Evolutionary conservation across 192 early-diverging fungal species (phyloP).

Genomic region (Coemansia sp.): DNA sequence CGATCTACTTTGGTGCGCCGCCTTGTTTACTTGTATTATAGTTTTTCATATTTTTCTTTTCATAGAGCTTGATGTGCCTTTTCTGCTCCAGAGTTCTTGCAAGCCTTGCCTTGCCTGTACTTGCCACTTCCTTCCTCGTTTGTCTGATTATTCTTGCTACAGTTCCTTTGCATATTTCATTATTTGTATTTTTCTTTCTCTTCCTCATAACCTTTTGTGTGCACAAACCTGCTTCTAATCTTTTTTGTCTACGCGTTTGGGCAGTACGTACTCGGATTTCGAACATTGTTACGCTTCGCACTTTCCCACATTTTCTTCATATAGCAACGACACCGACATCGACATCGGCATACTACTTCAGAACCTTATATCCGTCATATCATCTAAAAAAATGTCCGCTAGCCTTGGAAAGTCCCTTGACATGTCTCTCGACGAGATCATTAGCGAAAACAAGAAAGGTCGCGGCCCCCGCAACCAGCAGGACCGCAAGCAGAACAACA

Average conservation of each 20-base stretch:
- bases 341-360: not conserved
- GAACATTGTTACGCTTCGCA: not conserved
- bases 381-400: constrained; percentile 28
- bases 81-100: not conserved
- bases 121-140: not conserved
- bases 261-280: not conserved
- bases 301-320: not conserved
- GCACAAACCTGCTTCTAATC: not conserved
- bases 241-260: not conserved
- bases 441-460: constrained; percentile 31
- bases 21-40: constrained; percentile 10
- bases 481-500: constrained; percentile 10
- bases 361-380: not conserved
- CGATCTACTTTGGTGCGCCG: not conserved
- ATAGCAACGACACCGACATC: constrained; percentile 1
- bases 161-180: not conserved
- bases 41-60: not conserved
- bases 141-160: constrained; percentile 3
- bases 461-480: constrained; percentile 26
- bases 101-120: not conserved
- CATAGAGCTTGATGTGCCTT: not conserved
- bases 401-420: constrained; percentile 54
- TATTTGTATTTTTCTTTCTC: not conserved
- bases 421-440: constrained; percentile 54
- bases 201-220: not conserved